A percentile compares a stretch with the other conserved stretches of the same genome.
These are phyloP conservation scores for Coleophoma cylindrospora DNA, from an alignment of 2,329 filamentous ascomycete genomes.

Conservation along the genomic window DNA sequence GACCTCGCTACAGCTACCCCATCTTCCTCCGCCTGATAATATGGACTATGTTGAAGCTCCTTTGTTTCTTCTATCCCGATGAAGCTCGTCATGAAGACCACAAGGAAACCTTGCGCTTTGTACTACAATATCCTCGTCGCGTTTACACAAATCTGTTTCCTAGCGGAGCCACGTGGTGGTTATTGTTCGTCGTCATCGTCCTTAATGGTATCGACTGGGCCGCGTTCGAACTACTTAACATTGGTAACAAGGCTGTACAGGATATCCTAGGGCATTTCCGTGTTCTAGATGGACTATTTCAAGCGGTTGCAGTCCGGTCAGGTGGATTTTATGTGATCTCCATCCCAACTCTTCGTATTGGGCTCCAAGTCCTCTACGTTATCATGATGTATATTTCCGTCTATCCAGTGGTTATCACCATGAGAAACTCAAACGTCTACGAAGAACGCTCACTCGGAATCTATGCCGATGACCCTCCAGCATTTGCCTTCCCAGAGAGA, in stretches of 20 bases:
- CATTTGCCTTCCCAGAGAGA: not conserved
- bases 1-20: conserved; percentile 38
- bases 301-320: conserved; percentile 58
- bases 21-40: conserved; percentile 56
- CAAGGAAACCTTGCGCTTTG: conserved; percentile 47
- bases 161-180: conserved; percentile 58
- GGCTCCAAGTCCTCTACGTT: conserved; percentile 54
- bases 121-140: conserved; percentile 49
- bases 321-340: conserved; percentile 63
- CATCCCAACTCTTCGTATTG: conserved; percentile 49
- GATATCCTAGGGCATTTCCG: conserved; percentile 46
- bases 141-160: conserved; percentile 64
- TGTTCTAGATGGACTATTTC: conserved; percentile 60
- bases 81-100: conserved; percentile 30
- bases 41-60: conserved; percentile 42
- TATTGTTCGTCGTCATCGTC: conserved; percentile 53
- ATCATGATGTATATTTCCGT: conserved; percentile 65
- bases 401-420: conserved; percentile 57
- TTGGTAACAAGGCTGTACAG: conserved; percentile 52
- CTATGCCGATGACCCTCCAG: conserved; percentile 29
- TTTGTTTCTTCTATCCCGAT: conserved; percentile 32
- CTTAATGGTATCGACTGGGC: conserved; percentile 62
- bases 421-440: conserved; percentile 67
- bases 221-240: conserved; percentile 60
- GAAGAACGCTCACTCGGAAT: conserved; percentile 64